Evolutionary conservation across 805 yeast genomes (phyloP).

Genomic region (Brettanomyces anomalus): DNA sequence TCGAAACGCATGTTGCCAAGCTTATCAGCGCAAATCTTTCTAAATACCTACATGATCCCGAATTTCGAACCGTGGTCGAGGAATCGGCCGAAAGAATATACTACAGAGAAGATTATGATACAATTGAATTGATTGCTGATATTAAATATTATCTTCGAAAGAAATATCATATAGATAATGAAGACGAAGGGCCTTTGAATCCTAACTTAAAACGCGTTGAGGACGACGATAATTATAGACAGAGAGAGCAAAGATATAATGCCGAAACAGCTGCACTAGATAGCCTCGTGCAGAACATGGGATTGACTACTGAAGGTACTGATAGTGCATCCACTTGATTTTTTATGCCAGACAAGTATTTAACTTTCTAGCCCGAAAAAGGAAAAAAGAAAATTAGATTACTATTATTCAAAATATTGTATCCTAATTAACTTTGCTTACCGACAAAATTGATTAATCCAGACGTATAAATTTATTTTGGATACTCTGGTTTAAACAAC

Average conservation of each 20-base stretch:
- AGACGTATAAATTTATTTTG: conserved; percentile 15
- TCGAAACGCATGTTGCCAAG: conserved; percentile 57
- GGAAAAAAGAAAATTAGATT: neutral
- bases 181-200: conserved; percentile 14
- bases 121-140: conserved; percentile 74
- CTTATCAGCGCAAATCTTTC: conserved; percentile 43
- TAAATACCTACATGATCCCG: conserved; percentile 27
- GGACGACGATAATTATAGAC: conserved; percentile 9
- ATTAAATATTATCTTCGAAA: conserved; percentile 52
- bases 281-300: conserved; percentile 27
- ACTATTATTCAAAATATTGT: neutral
- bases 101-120: conserved; percentile 62
- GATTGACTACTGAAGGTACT: conserved; percentile 1
- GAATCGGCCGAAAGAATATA: conserved; percentile 39
- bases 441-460: neutral
- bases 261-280: conserved; percentile 33
- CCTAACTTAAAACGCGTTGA: conserved; percentile 6
- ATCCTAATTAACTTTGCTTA: neutral
- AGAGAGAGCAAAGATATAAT: conserved; percentile 21
- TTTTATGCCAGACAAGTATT: too few relatives aligned
- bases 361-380: too few relatives aligned
- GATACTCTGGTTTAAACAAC: conserved; percentile 32
- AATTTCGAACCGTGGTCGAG: conserved; percentile 29
- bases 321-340: neutral
- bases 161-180: conserved; percentile 23